Percentiles rank a stretch among this genome's conserved stretches.
Evolutionary conservation across 495 filamentous ascomycete species (phyloP).

Genomic region (Talaromyces nanjingensis): DNA sequence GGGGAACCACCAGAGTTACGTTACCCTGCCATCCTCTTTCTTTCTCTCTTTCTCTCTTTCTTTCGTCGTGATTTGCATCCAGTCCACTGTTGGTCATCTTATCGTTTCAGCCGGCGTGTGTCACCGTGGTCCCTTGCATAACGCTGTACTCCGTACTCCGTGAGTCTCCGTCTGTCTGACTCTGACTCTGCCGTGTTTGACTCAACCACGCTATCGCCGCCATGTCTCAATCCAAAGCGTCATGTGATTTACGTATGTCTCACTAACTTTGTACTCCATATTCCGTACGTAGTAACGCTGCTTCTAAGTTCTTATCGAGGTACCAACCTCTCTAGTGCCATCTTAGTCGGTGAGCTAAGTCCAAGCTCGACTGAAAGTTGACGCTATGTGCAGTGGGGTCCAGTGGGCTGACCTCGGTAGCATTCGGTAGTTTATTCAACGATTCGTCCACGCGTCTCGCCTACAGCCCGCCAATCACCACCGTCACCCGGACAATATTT

Average conservation of each 20-base stretch:
- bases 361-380: neutral
- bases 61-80: no score
- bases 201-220: neutral
- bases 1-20: neutral
- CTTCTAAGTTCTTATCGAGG: neutral
- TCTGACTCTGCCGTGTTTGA: neutral
- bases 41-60: neutral
- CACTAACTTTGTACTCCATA: neutral
- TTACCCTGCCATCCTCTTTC: neutral
- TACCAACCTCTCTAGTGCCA: neutral
- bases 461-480: neutral
- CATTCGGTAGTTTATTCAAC: neutral
- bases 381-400: neutral
- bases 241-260: neutral
- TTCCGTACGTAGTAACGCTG: neutral
- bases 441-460: neutral
- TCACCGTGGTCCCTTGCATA: neutral
- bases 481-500: neutral
- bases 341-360: neutral
- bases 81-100: neutral
- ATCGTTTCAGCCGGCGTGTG: neutral
- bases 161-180: neutral
- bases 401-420: neutral
- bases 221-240: neutral
- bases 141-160: neutral